These are phyloP conservation scores for Globisporangium yorkense DNA, from an alignment of 352 stramenopile species.

Conservation along the genomic window DNA sequence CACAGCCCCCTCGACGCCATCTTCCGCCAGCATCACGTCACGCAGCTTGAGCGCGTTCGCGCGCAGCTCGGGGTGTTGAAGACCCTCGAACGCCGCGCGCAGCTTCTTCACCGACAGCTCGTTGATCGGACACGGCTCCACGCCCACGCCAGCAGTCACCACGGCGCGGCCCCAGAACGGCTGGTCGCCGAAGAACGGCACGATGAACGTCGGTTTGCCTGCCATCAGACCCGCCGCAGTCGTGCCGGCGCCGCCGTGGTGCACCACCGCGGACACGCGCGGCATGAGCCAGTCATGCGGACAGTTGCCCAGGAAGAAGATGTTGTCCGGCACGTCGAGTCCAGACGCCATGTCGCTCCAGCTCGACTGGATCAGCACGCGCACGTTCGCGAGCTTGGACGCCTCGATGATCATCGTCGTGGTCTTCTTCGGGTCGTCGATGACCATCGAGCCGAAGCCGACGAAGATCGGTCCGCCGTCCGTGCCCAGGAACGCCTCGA, in stretches of 20 bases:
- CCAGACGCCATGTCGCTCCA: constrained; percentile 87
- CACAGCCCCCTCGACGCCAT: constrained; percentile 86
- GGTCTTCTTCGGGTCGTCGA: constrained; percentile 64
- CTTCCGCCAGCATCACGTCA: constrained; percentile 67
- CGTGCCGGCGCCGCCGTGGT: constrained; percentile 84
- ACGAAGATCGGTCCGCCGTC: constrained; percentile 88
- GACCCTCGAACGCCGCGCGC: constrained; percentile 57
- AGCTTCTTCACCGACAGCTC: constrained; percentile 83
- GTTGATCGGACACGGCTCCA: constrained; percentile 77
- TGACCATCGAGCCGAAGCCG: constrained; percentile 92
- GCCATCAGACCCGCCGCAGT: constrained; percentile 87
- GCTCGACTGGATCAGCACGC: constrained; percentile 88
- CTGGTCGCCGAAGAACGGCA: constrained; percentile 95
- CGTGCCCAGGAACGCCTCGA: constrained; percentile 61
- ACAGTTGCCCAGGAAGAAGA: constrained; percentile 58
- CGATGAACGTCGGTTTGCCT: constrained; percentile 91
- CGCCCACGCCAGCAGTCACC: constrained; percentile 70
- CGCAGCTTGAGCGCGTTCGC: constrained; percentile 43
- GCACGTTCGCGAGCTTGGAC: constrained; percentile 43
- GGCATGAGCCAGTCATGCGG: constrained; percentile 92
- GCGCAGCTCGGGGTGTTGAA: constrained; percentile 49
- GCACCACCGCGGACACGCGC: constrained; percentile 81
- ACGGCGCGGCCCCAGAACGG: constrained; percentile 92
- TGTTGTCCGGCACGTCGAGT: too few species aligned
- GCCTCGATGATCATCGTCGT: constrained; percentile 86